Evolutionary conservation across 495 filamentous ascomycete genomes (phyloP).

Genomic region (Pyrenopolyporus hunteri): DNA sequence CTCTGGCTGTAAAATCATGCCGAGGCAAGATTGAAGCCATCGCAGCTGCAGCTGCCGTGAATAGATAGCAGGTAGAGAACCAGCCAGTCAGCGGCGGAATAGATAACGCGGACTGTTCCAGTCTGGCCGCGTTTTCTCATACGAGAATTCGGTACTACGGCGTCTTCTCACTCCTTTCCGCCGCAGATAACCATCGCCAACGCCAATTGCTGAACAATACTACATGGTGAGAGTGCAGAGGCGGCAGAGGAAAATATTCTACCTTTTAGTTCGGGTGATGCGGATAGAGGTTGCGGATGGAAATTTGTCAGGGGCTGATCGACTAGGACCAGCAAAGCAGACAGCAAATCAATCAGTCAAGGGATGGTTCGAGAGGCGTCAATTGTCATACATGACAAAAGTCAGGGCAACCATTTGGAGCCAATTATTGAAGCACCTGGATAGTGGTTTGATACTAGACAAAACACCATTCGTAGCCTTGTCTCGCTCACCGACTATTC

Average conservation of each 20-base stretch:
- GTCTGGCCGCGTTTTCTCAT: background rate
- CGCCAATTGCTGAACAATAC: too few relatives aligned
- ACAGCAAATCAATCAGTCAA: conserved; percentile 32
- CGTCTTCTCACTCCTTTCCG: conserved; percentile 1
- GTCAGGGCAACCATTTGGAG: conserved; percentile 24
- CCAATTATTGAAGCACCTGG: conserved; percentile 27
- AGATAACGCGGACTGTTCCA: too few relatives aligned
- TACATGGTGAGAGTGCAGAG: too few relatives aligned
- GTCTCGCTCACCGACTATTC: conserved; percentile 29
- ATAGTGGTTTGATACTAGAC: conserved; percentile 6
- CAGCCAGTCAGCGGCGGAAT: background rate
- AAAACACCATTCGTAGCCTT: conserved; percentile 8
- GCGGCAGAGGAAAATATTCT: conserved; percentile 7
- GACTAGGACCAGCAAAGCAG: conserved; percentile 19
- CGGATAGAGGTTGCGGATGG: conserved; percentile 4
- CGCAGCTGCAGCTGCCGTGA: background rate
- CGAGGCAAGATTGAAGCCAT: conserved; percentile 21
- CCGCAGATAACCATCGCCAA: conserved; percentile 21
- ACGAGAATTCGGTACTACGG: background rate
- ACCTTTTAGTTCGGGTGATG: conserved; percentile 15
- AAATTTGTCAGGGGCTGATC: conserved; percentile 26
- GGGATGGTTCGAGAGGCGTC: conserved; percentile 11
- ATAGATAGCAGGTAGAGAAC: background rate
- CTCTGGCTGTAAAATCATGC: background rate
- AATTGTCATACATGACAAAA: conserved; percentile 34